These are phyloP conservation scores for Polygonum maritimum DNA, from an alignment of 148 eudicot species.

Conservation along the genomic window DNA sequence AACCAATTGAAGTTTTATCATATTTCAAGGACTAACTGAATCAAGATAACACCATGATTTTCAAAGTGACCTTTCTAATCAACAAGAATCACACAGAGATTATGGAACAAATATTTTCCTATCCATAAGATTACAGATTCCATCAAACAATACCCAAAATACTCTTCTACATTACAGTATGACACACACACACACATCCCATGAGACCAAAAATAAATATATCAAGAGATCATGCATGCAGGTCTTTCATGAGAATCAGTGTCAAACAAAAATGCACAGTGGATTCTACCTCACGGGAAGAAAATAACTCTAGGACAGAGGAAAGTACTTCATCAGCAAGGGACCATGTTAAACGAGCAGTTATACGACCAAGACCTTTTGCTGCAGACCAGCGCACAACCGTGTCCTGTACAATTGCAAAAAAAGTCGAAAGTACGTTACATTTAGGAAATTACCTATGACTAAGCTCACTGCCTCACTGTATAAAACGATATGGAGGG, in stretches of 20 bases:
- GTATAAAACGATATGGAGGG: not conserved
- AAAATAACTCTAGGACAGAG: constrained; percentile 87
- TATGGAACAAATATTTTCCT: not conserved
- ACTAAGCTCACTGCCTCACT: not conserved
- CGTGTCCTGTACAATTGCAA: constrained; percentile 57
- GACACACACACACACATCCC: not conserved
- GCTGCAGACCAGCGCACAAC: constrained; percentile 99
- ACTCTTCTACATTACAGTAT: not conserved
- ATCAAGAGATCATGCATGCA: not conserved
- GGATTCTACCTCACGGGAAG: constrained; percentile 71
- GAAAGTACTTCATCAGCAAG: constrained; percentile 90
- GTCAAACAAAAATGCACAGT: not conserved
- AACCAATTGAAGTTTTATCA: not conserved
- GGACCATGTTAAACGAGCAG: constrained; percentile 66
- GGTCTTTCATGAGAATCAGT: not conserved
- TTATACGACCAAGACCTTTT: constrained; percentile 92
- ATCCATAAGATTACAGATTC: not conserved
- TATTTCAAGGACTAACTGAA: not conserved
- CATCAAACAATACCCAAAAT: not conserved
- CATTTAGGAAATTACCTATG: not conserved
- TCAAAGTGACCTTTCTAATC: not conserved
- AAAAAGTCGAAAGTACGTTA: not conserved
- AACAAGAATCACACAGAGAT: not conserved
- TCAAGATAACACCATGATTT: not conserved
- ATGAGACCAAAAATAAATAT: not conserved